Evolutionary conservation across 768 basidiomycete genomes (phyloP).

Genomic region (Trametes cubensis): DNA sequence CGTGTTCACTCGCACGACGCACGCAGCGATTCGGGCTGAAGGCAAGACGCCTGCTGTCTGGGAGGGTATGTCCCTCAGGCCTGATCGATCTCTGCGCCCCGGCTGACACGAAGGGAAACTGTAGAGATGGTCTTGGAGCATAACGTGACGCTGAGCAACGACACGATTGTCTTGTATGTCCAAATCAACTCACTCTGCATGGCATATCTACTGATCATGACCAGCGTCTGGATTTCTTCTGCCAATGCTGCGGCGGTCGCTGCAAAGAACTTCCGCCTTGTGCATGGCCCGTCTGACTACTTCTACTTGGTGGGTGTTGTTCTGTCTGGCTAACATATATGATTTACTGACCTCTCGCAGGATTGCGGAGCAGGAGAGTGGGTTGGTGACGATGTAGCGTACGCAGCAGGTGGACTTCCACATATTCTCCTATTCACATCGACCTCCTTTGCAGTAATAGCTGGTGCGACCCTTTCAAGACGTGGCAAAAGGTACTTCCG

Average conservation of each 20-base stretch:
- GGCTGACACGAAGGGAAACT: background rate
- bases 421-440: background rate
- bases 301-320: conserved; percentile 63
- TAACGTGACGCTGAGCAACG: conserved; percentile 38
- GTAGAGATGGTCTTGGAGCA: conserved; percentile 41
- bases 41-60: conserved; percentile 54
- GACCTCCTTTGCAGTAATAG: conserved; percentile 44
- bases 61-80: conserved; percentile 36
- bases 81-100: background rate
- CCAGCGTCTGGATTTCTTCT: conserved; percentile 75
- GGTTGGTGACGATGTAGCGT: conserved; percentile 56
- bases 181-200: background rate
- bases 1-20: conserved; percentile 39
- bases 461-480: conserved; percentile 82
- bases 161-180: conserved; percentile 59
- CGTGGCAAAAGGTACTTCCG: conserved; percentile 65
- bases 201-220: conserved; percentile 7
- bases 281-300: conserved; percentile 74
- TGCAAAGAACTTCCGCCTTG: conserved; percentile 57
- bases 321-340: background rate
- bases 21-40: conserved; percentile 31
- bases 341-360: conserved; percentile 24
- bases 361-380: conserved; percentile 78
- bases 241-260: conserved; percentile 60
- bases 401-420: conserved; percentile 10